Percentiles rank a stretch among this genome's conserved stretches.
Evolutionary conservation across 1,139 yeast species (phyloP).

Genomic region (Suhomyces terraborum): DNA sequence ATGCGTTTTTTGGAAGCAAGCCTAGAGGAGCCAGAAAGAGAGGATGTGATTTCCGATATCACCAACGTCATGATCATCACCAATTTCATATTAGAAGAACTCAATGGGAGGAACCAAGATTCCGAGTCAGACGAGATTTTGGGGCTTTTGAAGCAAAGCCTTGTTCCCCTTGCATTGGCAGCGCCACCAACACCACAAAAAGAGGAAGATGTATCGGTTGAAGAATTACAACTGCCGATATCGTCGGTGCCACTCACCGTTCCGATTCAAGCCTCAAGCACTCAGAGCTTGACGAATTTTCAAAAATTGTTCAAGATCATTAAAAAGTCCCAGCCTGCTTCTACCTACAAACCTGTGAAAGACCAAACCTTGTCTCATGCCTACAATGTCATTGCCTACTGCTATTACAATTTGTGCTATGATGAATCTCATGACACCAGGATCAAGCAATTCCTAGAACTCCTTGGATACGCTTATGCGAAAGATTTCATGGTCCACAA

Average conservation of each 20-base stretch:
- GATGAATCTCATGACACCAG: conserved; percentile 15
- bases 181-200: neutral
- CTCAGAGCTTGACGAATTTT: neutral
- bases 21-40: conserved; percentile 5
- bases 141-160: neutral
- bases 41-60: conserved; percentile 6
- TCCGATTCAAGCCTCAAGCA: no score
- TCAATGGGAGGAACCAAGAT: neutral
- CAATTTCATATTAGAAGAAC: conserved; percentile 3
- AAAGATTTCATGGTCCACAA: conserved; percentile 21
- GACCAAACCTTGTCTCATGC: conserved; percentile 14
- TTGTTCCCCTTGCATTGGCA: conserved; percentile 1
- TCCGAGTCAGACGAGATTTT: neutral
- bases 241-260: neutral
- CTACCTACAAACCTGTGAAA: neutral
- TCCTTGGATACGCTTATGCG: conserved; percentile 28
- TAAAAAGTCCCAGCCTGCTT: conserved; percentile 1
- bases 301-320: conserved; percentile 5
- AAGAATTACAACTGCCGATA: neutral
- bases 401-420: conserved; percentile 22
- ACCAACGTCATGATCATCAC: conserved; percentile 7
- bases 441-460: conserved; percentile 22
- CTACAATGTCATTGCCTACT: conserved; percentile 22
- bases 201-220: neutral
- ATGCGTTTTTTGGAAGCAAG: conserved; percentile 1